Evolutionary conservation across 2,329 filamentous ascomycete species (phyloP), one percentile per base, ranked within the genome.

Genomic region (Ceratocystis smalleyi): DNA sequence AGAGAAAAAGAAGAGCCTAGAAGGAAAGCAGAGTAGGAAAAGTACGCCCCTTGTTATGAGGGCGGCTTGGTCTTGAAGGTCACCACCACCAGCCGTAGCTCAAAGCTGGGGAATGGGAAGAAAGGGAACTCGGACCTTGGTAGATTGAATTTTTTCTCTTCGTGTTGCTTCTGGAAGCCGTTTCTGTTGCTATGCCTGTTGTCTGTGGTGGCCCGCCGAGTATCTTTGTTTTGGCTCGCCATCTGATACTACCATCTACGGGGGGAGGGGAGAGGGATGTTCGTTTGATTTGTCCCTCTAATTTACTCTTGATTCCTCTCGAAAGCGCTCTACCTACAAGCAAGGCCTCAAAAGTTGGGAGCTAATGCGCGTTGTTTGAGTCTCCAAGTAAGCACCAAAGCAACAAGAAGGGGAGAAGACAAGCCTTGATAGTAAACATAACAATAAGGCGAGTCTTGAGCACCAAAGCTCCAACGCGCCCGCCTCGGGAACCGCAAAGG

Each of bases 401-500:
- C 2, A 27, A 12, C 30, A 32, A 55, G 62, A 64, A 64, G 43
- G 17, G 51, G 15, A 17, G 19, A n/a, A 10, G 12, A 60, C 54
- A 40, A 15, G 12, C 10, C 35, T 40, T 15, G 35, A 27, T 27
- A 40, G 35, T 40, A 15, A 15, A 40, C 15, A 40, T 40, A 15
- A 12, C 35, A 40, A 40, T 40, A 12, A 40, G 43, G 59, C 35
- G 27, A 60, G 61, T 43, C 12, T 40, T 15, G 35, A 57, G n/a
- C 27, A 63, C 43, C 51, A 59, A 15, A 54, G n/a, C 51, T 64
- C 45, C 5, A 47, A 24, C 22, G 22, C 47, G n/a, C n/a, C n/a
- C 22, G 27, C 40, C 59, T 19, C 55, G 63, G 61, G 45, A 66
- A 66, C 64, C 43, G 17, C 45, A 61, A 47, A 49, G 43, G 10